These are phyloP conservation scores for Hyaloscypha hepaticicola DNA, from an alignment of 495 filamentous ascomycete species.

Conservation along the genomic window DNA sequence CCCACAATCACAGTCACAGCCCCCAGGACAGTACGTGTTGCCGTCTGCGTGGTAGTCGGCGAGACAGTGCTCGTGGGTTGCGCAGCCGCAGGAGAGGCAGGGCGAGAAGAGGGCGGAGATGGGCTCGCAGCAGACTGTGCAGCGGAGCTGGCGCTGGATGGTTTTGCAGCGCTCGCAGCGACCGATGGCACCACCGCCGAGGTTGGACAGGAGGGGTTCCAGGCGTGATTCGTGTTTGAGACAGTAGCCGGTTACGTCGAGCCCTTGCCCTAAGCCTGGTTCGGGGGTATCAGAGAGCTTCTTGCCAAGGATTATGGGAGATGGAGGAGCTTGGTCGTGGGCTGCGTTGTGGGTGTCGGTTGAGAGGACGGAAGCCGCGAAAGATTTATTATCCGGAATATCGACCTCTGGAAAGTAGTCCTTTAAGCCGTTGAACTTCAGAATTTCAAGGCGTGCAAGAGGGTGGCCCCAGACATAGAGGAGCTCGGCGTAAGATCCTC, in stretches of 20 bases:
- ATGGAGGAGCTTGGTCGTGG: constrained; percentile 30
- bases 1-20: constrained; percentile 42
- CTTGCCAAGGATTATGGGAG: constrained; percentile 49
- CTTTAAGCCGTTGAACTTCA: constrained; percentile 74
- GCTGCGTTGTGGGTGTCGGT: constrained; percentile 24
- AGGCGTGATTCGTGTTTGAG: constrained; percentile 54
- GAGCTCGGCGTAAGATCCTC: constrained; percentile 77
- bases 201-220: constrained; percentile 40
- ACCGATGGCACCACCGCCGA: constrained; percentile 48
- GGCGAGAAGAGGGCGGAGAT: constrained; percentile 55
- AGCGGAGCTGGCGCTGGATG: constrained; percentile 53
- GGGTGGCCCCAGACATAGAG: constrained; percentile 81
- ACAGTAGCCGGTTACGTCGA: constrained; percentile 60
- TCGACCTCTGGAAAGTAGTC: constrained; percentile 36
- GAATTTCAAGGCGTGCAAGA: constrained; percentile 70
- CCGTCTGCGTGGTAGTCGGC: constrained; percentile 49
- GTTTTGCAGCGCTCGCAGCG: constrained; percentile 52
- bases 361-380: constrained; percentile 27
- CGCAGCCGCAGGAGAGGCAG: constrained; percentile 62
- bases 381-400: constrained; percentile 22
- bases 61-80: constrained; percentile 54
- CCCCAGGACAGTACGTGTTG: constrained; percentile 43
- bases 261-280: constrained; percentile 42
- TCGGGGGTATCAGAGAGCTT: constrained; percentile 40
- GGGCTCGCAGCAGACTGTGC: constrained; percentile 59